Evolutionary conservation across 2,329 filamentous ascomycete genomes (phyloP), one percentile per base, ranked within the genome.

Genomic region (Stagonosporopsis vannaccii): DNA sequence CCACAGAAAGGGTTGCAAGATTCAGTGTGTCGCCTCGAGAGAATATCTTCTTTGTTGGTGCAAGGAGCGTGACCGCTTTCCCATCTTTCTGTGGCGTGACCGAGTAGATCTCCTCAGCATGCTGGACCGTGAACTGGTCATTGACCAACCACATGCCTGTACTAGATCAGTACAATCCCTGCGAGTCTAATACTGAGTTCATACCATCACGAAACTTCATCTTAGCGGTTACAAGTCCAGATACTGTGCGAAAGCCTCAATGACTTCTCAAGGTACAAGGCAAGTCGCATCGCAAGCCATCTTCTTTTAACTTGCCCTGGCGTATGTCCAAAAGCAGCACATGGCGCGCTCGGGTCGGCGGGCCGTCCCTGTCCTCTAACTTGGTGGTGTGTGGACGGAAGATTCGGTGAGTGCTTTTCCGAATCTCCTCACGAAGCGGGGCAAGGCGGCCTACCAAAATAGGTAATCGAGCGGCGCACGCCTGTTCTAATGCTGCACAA

Each of bases 81-180:
- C 78, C 78, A 47, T 78, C 73, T 35, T 71, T 58, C 1, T 78
- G 81, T 44, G 80, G 72, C 4, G 78, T 80, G 47, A 83, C 76
- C 8, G 81, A 79, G 67, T 86, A 83, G 15, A 89, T 78, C 58
- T 89, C 86, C 73, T 89, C 87, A 30, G 87, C 87, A 63, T 89
- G 89, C 67, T 88, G 85, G 23, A 87, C 80, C 45, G 80, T 79
- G 69, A 87, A 81, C 58, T 82, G 84, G 72, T 86, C 83, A 53
- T 83, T 85, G 37, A 82, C 80, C 44, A 89, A 78, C 87, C 87
- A 90, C 87, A 89, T 87, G 62, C 79, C 79, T 81, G 41, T 15
- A 26, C 9, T 2, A 9, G 6, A 40, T 70, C 37, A 67, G 56
- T 51, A 19, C 48, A 25, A 45, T 40, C 40, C 8, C 46, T 25